phyloP scores from a whole-genome alignment of 2,329 filamentous ascomycete genomes.

The Colletotrichum tropicicola region DNA sequence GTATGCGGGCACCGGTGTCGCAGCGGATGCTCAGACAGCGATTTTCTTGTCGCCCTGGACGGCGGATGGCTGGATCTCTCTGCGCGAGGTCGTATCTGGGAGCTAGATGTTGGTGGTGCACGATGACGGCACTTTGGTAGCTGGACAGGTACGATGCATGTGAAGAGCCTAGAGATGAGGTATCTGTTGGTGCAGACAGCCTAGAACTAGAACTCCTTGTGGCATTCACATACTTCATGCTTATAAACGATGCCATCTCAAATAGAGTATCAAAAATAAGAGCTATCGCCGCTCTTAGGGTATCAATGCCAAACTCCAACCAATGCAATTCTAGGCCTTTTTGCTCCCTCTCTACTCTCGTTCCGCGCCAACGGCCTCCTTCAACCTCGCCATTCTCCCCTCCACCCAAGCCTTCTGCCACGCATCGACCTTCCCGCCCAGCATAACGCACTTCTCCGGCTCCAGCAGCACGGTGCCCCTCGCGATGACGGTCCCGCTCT shows the following conservation, averaged over 20 bases:
- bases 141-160: neutral
- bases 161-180: neutral
- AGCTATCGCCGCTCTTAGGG: neutral
- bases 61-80: slow-evolving; percentile 68
- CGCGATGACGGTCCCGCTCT: slow-evolving; percentile 70
- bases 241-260: neutral
- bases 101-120: neutral
- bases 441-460: slow-evolving; percentile 69
- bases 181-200: neutral
- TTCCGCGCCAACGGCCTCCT: slow-evolving; percentile 61
- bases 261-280: neutral
- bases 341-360: slow-evolving; percentile 5
- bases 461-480: slow-evolving; percentile 84
- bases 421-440: slow-evolving; percentile 89
- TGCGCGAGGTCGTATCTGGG: slow-evolving; percentile 51
- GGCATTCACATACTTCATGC: neutral
- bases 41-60: slow-evolving; percentile 86
- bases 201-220: neutral
- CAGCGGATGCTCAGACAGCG: slow-evolving; percentile 79
- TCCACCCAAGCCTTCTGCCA: slow-evolving; percentile 83
- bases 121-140: too few species aligned
- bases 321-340: neutral
- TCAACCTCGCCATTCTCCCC: slow-evolving; percentile 74
- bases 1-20: slow-evolving; percentile 76
- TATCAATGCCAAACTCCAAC: slow-evolving; percentile 22